Base-by-base conservation (phyloP, 2,329 filamentous ascomycete species). In the Sporothrix pseudoabietina region DNA sequence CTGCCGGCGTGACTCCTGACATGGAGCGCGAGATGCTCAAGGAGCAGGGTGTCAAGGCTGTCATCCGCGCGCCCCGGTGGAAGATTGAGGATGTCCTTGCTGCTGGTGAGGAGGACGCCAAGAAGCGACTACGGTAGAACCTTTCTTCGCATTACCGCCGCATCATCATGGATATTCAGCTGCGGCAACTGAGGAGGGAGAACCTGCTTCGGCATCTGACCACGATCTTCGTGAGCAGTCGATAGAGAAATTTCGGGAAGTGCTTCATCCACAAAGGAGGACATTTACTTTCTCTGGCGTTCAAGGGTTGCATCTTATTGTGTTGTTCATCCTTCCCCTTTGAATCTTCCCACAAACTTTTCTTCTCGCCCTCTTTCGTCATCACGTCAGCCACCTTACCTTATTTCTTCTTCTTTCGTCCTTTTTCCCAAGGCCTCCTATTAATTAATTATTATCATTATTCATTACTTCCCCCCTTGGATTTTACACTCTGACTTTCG, bases 21-120 rank as follows among this genome's bases (percentile, higher is more conserved):
- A 90, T 91, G 80, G 92, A 97, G 82, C 85, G 87, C 75, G 89
- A 92, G 78, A 89, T 89, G 86, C 85, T 87, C 72, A 86, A 86
- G 78, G 85, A 85, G 72, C 88, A 87, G 66, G 88, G 88, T 55
- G 82, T 94, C 22, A 88, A 93, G 76, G 91, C 93, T 76, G 89
- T 96, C 72, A 85, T 97, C 77, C 84, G 85, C 77, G 88, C 93
- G 72, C 94, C 94, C 12, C 86, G 94, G 77, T 98, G 94, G 94
- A 87, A 86, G 75, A 82, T 97, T n/a, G 89, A 94, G 72, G 94
- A 97, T 75, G 90, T 98, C 68, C 86, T 97, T 76, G 88, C 88
- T 77, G 85, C 87, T 71, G 78, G 79, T 30, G 80, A 77, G 68
- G 76, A 79, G 22, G 80, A 81, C 68, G 76, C 75, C 41, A 78